These are phyloP conservation scores for Closterium sp. DNA, from an alignment of 139 green algal genomes.

Conservation along the genomic window DNA sequence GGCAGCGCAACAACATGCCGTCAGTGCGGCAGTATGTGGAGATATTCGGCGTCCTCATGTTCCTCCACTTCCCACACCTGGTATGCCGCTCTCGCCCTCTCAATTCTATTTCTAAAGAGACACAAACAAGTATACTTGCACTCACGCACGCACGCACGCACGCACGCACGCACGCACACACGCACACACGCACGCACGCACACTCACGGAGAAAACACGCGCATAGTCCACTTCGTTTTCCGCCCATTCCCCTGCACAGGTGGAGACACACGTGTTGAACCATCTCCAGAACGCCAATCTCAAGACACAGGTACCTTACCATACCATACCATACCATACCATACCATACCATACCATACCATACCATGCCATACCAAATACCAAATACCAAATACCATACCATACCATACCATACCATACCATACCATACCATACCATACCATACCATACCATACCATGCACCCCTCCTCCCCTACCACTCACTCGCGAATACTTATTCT, in stretches of 20 bases:
- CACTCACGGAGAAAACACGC: neutral
- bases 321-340: neutral
- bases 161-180: no score
- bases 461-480: neutral
- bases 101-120: neutral
- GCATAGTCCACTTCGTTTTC: neutral
- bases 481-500: neutral
- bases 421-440: no score
- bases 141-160: neutral
- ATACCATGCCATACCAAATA: no score
- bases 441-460: no score
- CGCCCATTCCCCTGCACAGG: constrained; percentile 15
- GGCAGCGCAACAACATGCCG: constrained; percentile 47
- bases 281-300: constrained; percentile 36
- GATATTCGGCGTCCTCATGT: constrained; percentile 41
- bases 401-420: no score
- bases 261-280: constrained; percentile 26
- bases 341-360: no score
- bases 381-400: no score
- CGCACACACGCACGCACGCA: no score
- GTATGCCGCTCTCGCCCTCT: neutral
- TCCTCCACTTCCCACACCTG: constrained; percentile 39
- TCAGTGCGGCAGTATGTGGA: constrained; percentile 55
- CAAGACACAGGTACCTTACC: constrained; percentile 26
- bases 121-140: no score